Evolutionary conservation across 2,329 filamentous ascomycete species (phyloP).

Genomic region (Fusarium nygamai): DNA sequence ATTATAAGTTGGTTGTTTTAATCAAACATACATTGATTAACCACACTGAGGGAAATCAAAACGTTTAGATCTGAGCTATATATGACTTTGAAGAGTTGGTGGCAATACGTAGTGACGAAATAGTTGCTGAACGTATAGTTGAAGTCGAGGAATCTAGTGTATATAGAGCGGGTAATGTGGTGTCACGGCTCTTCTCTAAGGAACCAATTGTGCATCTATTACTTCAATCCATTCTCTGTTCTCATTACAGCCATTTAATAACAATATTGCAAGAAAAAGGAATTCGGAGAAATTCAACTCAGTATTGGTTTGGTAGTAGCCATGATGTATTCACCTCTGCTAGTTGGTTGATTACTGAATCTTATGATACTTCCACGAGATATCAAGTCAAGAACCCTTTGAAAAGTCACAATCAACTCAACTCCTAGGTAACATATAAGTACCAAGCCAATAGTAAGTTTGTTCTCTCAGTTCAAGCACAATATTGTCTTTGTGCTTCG

Average conservation of each 20-base stretch:
- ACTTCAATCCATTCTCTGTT: not conserved
- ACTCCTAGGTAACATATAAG: not conserved
- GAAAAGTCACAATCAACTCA: too few species aligned
- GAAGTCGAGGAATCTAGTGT: too few species aligned
- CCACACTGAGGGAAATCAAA: rapidly evolving
- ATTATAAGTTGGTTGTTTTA: not conserved
- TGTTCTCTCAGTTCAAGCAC: not conserved
- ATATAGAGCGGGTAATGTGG: too few species aligned
- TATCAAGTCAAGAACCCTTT: too few species aligned
- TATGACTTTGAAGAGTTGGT: not conserved
- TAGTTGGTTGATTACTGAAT: not conserved
- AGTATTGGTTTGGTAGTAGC: not conserved
- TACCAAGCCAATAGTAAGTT: not conserved
- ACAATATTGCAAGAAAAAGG: not conserved
- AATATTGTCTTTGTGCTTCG: not conserved
- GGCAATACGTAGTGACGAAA: not conserved
- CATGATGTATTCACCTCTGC: not conserved
- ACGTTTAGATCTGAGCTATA: rapidly evolving
- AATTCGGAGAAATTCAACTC: not conserved
- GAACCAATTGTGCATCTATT: not conserved
- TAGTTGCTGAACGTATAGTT: too few species aligned
- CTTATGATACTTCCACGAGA: not conserved
- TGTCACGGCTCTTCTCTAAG: not conserved
- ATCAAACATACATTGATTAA: not conserved
- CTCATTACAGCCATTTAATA: too few species aligned